Evolutionary conservation across 83 land plant genomes (phyloP).

Genomic region (Picea abies): DNA sequence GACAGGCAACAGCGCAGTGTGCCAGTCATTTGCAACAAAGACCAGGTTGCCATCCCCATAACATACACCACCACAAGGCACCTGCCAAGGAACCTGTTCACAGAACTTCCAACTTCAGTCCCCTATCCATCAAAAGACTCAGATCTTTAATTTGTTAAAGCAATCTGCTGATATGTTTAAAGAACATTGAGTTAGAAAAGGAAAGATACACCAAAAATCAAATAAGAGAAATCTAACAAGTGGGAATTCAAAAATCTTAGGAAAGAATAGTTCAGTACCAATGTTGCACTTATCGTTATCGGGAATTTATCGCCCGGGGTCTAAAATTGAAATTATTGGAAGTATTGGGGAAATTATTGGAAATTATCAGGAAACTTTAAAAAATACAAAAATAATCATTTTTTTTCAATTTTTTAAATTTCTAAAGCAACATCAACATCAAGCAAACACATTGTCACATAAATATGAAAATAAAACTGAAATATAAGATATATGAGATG

Average conservation of each 20-base stretch:
- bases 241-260: neutral
- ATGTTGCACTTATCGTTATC: too few relatives aligned
- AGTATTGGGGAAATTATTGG: too few relatives aligned
- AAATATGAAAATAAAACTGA: too few relatives aligned
- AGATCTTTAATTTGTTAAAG: neutral
- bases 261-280: neutral
- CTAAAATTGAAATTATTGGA: too few relatives aligned
- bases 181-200: neutral
- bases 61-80: slow-evolving; percentile 97
- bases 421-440: too few relatives aligned
- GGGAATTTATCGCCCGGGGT: too few relatives aligned
- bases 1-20: slow-evolving; percentile 95
- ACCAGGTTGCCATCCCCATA: slow-evolving; percentile 99
- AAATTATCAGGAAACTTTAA: too few relatives aligned
- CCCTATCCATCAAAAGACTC: neutral
- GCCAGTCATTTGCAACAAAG: slow-evolving; percentile 99
- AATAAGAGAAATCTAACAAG: neutral
- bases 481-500: too few relatives aligned
- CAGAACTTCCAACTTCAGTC: neutral
- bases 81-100: slow-evolving; percentile 90
- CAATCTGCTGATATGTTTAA: neutral
- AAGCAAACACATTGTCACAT: too few relatives aligned
- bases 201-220: neutral
- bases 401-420: too few relatives aligned
- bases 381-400: too few relatives aligned